These are phyloP conservation scores for Clonostachys chloroleuca DNA, from an alignment of 2,329 filamentous ascomycete genomes.

Conservation along the genomic window DNA sequence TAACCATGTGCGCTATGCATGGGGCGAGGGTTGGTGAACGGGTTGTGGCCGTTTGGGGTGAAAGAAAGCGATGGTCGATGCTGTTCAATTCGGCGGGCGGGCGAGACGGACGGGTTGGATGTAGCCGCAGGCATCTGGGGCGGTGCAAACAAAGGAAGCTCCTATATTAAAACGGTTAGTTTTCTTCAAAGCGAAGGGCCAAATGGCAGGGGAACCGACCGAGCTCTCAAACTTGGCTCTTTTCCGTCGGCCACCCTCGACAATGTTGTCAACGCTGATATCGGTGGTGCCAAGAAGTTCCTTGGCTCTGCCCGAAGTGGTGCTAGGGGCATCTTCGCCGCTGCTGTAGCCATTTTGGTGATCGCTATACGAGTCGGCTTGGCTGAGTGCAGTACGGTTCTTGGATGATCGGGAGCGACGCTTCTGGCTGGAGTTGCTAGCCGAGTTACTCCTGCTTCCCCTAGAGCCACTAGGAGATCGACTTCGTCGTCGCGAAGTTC, in stretches of 20 bases:
- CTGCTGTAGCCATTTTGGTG: slow-evolving; percentile 74
- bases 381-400: slow-evolving; percentile 40
- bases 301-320: slow-evolving; percentile 67
- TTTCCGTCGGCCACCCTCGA: slow-evolving; percentile 93
- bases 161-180: slow-evolving; percentile 51
- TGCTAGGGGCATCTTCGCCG: slow-evolving; percentile 76
- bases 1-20: slow-evolving; percentile 84
- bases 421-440: slow-evolving; percentile 58
- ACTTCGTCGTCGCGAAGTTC: slow-evolving; percentile 72
- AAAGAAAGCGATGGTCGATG: slow-evolving; percentile 72
- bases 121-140: slow-evolving; percentile 88
- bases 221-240: slow-evolving; percentile 94
- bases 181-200: slow-evolving; percentile 2
- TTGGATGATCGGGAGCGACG: slow-evolving; percentile 65
- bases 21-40: slow-evolving; percentile 72
- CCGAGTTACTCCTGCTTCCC: slow-evolving; percentile 74
- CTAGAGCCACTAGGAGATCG: slow-evolving; percentile 64
- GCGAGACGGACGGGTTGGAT: slow-evolving; percentile 97
- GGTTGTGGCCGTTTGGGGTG: slow-evolving; percentile 70
- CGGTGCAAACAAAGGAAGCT: slow-evolving; percentile 91
- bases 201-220: slow-evolving; percentile 54
- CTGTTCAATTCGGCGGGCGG: slow-evolving; percentile 75
- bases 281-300: slow-evolving; percentile 92
- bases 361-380: slow-evolving; percentile 61
- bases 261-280: slow-evolving; percentile 96